phyloP scores from a whole-genome alignment of 805 yeast species.

The Spathaspora girioi region DNA sequence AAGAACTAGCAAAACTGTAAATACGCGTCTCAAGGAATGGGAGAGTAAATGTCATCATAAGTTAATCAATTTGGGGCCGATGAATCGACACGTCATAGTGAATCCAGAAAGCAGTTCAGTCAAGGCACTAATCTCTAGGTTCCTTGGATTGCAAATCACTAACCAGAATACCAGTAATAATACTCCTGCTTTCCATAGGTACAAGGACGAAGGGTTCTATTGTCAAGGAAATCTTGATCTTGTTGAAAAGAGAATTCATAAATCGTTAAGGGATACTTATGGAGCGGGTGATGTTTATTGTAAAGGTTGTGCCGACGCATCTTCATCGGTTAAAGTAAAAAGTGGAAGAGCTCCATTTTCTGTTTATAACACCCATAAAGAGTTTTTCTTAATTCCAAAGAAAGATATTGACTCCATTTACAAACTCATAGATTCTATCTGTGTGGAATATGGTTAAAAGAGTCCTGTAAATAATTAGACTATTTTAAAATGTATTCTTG shows the following conservation, averaged over 20 bases:
- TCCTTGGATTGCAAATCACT: background rate
- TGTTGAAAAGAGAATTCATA: conserved; percentile 44
- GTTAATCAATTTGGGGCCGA: conserved; percentile 37
- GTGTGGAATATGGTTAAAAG: conserved; percentile 7
- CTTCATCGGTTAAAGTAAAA: background rate
- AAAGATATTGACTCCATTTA: conserved; percentile 30
- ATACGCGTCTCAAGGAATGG: conserved; percentile 48
- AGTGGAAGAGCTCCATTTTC: conserved; percentile 3
- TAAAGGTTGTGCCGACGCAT: conserved; percentile 34
- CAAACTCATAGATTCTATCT: conserved; percentile 26
- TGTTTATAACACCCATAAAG: conserved; percentile 42
- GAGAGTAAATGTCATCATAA: conserved; percentile 47
- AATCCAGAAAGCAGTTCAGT: conserved; percentile 3
- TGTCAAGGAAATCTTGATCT: conserved; percentile 23
- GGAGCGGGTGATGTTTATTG: conserved; percentile 51
- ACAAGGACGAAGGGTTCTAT: conserved; percentile 32
- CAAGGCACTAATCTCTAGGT: conserved; percentile 3
- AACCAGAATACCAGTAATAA: background rate
- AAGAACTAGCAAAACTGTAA: conserved; percentile 46
- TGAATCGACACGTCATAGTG: conserved; percentile 7
- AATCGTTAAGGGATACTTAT: conserved; percentile 28
- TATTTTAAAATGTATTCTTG: too few relatives aligned
- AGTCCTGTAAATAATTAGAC: too few relatives aligned
- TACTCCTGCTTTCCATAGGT: conserved; percentile 11
- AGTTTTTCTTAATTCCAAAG: conserved; percentile 57